phyloP scores from a whole-genome alignment of 2,329 filamentous ascomycete genomes.

The Hypoxylon rubiginosum region DNA sequence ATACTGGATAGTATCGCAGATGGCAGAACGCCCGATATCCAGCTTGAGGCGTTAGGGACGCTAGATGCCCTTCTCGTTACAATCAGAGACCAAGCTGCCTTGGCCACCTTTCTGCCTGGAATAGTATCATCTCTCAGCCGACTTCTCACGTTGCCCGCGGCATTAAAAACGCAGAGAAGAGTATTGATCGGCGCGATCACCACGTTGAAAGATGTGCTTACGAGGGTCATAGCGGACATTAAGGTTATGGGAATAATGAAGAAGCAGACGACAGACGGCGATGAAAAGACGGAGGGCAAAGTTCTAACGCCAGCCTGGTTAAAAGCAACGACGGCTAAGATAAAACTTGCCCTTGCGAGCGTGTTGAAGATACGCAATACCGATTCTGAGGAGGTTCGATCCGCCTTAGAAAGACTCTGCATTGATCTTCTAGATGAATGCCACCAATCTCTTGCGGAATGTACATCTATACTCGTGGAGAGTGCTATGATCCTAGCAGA shows the following conservation, averaged over 20 bases:
- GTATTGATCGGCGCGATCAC: slow-evolving; percentile 75
- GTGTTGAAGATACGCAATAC: slow-evolving; percentile 82
- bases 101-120: slow-evolving; percentile 89
- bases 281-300: slow-evolving; percentile 52
- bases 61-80: slow-evolving; percentile 72
- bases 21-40: slow-evolving; percentile 75
- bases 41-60: slow-evolving; percentile 76
- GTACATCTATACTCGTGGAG: slow-evolving; percentile 80
- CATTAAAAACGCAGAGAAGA: slow-evolving; percentile 66
- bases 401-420: slow-evolving; percentile 78
- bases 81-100: slow-evolving; percentile 78
- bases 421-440: slow-evolving; percentile 84
- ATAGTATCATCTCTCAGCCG: slow-evolving; percentile 86
- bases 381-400: slow-evolving; percentile 75
- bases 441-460: slow-evolving; percentile 77
- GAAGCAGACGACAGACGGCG: slow-evolving; percentile 49
- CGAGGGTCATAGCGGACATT: slow-evolving; percentile 70
- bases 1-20: slow-evolving; percentile 80
- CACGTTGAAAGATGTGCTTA: slow-evolving; percentile 68
- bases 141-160: slow-evolving; percentile 76
- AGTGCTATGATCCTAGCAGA: slow-evolving; percentile 79
- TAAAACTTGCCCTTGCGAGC: slow-evolving; percentile 84
- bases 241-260: slow-evolving; percentile 63
- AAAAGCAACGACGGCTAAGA: slow-evolving; percentile 81
- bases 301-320: slow-evolving; percentile 74